Evolutionary conservation across 2,329 filamentous ascomycete genomes (phyloP), one percentile per base, ranked within the genome.

Genomic region (Exophiala bonariae): DNA sequence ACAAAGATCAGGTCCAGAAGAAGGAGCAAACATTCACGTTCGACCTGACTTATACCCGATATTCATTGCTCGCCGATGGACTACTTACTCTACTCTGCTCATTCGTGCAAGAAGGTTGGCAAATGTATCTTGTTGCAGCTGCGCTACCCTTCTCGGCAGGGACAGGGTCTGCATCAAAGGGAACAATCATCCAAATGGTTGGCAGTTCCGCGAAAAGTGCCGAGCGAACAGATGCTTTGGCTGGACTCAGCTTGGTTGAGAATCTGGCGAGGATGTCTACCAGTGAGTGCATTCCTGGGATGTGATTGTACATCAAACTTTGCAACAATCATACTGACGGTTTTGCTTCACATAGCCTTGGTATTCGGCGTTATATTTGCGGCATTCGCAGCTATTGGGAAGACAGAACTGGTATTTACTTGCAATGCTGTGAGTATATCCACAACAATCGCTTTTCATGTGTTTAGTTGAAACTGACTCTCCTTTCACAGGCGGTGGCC

Each of bases 121-220:
- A 89, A 55, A 80, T 88, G 37, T 88, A 86, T 58, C 64, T 86
- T 0, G 78, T 84, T 1, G 82, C 82, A 0, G 76, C 80, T 19
- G 61, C 87, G 1, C 71, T 89, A 0, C 85, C 85, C 0, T 79
- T 88, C 22, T 83, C 82, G 0, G 85, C 84, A 0, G 85, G 85
- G 0, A 84, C 84, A 0, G 85, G 83, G 0, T 78, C 83, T 0
- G 82, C 85, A 0, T 82, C 83, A 1, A 89, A 88, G 55, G 85
- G 85, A 1, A 82, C 85, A n/a, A 86, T 88, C 49, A 77, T 86
- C 0, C 79, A 85, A 47, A 85, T 88, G 82, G 83, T 83, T 35
- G 70, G 82, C 0, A 72, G 79, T 1, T 73, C 73, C 0, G 55
- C 50, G 8, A 52, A 32, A 11, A 55, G 52, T 37, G 19, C 23